Conservation (phyloP, 192 early-diverging fungal species). For the Chytriomyces hyalinus region DNA sequence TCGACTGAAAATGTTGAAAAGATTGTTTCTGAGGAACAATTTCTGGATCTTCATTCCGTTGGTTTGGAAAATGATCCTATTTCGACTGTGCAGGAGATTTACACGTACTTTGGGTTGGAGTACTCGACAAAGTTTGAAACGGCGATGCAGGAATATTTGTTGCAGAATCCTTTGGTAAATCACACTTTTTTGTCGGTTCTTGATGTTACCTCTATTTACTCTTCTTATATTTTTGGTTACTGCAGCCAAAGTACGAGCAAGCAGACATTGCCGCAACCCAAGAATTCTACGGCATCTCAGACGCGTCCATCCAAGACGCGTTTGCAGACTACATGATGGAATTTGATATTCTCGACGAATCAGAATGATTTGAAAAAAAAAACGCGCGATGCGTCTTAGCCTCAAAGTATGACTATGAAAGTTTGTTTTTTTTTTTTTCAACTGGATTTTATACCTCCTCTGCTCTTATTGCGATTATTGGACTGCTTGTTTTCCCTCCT, state of each 20-base stretch:
- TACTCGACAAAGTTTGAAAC: not conserved
- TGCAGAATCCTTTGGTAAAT: not conserved
- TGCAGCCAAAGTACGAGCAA: not conserved
- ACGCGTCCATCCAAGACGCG: not conserved
- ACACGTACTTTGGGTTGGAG: not conserved
- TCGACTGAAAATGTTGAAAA: not conserved
- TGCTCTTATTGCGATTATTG: too few species aligned
- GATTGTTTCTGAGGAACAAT: not conserved
- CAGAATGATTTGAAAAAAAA: not conserved
- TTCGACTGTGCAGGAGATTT: not conserved
- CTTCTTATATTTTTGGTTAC: not conserved
- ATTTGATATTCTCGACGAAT: not conserved
- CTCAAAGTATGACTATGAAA: too few species aligned
- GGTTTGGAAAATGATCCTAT: not conserved
- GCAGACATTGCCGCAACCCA: not conserved
- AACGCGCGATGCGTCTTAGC: too few species aligned
- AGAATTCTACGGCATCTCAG: not conserved
- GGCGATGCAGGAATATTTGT: conserved; percentile 12
- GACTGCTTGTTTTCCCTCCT: too few species aligned
- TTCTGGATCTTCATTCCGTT: not conserved
- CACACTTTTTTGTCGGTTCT: not conserved
- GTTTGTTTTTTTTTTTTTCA: too few species aligned
- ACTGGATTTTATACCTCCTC: too few species aligned
- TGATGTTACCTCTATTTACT: not conserved
- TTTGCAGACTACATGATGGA: not conserved